Evolutionary conservation across 768 basidiomycete genomes (phyloP), one percentile per base, ranked within the genome.

Genomic region (Sarcodon aspratus): DNA sequence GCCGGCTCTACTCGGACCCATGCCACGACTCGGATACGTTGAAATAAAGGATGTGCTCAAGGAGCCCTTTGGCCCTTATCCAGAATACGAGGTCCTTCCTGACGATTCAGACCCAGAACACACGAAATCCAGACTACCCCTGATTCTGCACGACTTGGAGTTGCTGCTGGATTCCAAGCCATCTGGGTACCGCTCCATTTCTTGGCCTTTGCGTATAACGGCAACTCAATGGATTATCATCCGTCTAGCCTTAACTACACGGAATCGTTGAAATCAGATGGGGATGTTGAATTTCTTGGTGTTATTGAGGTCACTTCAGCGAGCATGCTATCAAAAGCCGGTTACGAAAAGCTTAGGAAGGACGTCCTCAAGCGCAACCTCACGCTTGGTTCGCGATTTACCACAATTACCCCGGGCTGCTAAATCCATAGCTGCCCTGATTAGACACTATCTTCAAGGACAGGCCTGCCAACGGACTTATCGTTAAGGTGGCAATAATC

Each of bases 291-390:
- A 27, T 27, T 27, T 51, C 73, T 70, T 33, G 82, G 80, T 0
- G 55, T 72, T 6, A 63, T 83, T 0, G 66, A 66, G 36, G 69
- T 84, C 50, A 55, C 64, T 2, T 49, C 62, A 1, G 64, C 75
- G 0, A 53, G 61, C 1, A 80, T 78, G 71, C 70, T 85, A 17
- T 74, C 79, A 1, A 62, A 65, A 0, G 56, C 56, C 38, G 82
- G 79, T 1, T 49, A 55, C 34, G 54, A 61, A 36, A 61, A 54
- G 46, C 54, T 85, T 6, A 61, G 74, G 46, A 36, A 47, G 3
- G 79, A 79, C 46, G 56, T 83, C 9, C 63, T 66, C 15, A 51
- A 66, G 36, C 63, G 74, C 12, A 68, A 71, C 42, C 21, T 27
- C 5, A 27, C 21, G 21, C 21, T 27, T 27, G 21, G 21, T 27